Base-by-base conservation (phyloP, 164 flowering plant genomes). In the Magnolia kwangsiensis region DNA sequence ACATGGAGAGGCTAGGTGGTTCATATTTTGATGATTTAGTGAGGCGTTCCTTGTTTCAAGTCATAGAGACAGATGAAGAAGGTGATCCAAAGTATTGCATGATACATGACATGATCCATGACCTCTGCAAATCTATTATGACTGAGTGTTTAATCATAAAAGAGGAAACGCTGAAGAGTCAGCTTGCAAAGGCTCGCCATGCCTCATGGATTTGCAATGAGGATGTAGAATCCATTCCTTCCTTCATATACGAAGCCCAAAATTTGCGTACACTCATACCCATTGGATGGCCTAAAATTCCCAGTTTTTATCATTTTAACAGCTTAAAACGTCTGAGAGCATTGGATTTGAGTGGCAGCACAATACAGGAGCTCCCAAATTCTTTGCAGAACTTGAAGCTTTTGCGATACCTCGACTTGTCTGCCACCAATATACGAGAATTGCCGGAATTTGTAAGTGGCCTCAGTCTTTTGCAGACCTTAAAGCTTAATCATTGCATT, bases 21-120 rank as follows among this genome's bases (percentile, higher is more conserved):
- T 29, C 9, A 4, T 72, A 72, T n/a, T 24, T 72, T 7, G 50
- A 58, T 51, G 64, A 51, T 14, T 72, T 72, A 24, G 64, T 72
- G 16, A 14, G 19, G 1, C 16, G 74, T 24, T 51, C 49, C 18
- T 55, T 72, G 45, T 2, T 72, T 29, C 29, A 7, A 19, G 8
- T 7, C 8, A 19, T 49, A 8, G 37, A 50, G 21, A 21, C 13
- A 18, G 11, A 23, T n/a, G 23, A 13, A 20, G 13, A 50, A 1
- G 16, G 51, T 31, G 7, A 6, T 45, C 20, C 1, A 3, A 10
- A 1, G 20, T 8, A 4, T 24, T 65, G 72, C 50, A 72, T 19
- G 51, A 72, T 77, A 71, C 75, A 77, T 66, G 72, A 72, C 24
- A 65, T 72, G 37, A 19, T 77, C 13, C 79, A 72, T 51, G 71